phyloP scores from a whole-genome alignment of 177 flowering plant species.

The Tripterygium wilfordii region DNA sequence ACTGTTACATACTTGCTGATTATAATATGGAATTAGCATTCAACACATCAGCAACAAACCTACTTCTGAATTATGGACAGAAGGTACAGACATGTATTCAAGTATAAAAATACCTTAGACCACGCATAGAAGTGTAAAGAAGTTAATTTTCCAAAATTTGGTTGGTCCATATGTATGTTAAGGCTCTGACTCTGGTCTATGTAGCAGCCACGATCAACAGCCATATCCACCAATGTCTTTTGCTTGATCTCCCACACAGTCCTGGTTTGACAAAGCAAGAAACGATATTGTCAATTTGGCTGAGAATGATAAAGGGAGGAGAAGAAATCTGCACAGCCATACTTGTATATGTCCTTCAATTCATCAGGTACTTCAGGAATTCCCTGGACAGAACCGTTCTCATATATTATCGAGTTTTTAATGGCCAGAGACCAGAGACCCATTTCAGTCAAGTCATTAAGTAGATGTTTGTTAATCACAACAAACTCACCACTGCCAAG shows the following conservation, averaged over 20 bases:
- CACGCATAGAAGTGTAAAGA: conserved; percentile 92
- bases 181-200: conserved; percentile 96
- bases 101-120: conserved; percentile 75
- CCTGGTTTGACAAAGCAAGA: conserved; percentile 22
- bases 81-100: no score
- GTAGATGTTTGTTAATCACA: conserved; percentile 97
- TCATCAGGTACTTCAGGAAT: conserved; percentile 76
- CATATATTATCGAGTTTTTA: conserved; percentile 80
- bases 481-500: conserved; percentile 90
- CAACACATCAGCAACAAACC: no score
- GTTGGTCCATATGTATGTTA: conserved; percentile 92
- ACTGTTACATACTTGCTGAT: no score
- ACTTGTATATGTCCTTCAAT: conserved; percentile 79
- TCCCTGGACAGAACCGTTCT: conserved; percentile 81
- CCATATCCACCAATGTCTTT: conserved; percentile 90
- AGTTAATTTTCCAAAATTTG: conserved; percentile 85
- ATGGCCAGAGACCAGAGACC: conserved; percentile 88
- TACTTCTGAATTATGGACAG: no score
- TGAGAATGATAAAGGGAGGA: neutral
- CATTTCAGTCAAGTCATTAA: conserved; percentile 95
- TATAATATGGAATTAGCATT: no score
- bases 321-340: conserved; percentile 1
- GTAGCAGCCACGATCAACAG: conserved; percentile 89
- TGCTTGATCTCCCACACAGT: conserved; percentile 99
- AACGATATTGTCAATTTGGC: neutral